These are phyloP conservation scores for Collybiopsis luxurians DNA, from an alignment of 768 basidiomycete species.

Conservation along the genomic window DNA sequence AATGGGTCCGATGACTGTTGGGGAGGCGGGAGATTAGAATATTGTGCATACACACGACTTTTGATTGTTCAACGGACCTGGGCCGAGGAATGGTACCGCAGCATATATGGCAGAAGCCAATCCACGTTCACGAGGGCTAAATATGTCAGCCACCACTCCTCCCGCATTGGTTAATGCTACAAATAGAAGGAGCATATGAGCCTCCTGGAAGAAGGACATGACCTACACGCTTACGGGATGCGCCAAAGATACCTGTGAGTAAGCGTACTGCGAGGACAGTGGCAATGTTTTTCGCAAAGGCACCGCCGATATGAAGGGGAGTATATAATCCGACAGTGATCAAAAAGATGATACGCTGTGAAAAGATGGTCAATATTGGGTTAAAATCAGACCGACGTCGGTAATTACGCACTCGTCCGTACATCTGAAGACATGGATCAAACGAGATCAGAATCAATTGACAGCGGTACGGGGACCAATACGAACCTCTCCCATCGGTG, in stretches of 20 bases:
- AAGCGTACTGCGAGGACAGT: slow-evolving; percentile 51
- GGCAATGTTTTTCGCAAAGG: slow-evolving; percentile 44
- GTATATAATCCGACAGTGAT: slow-evolving; percentile 47
- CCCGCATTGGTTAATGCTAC: slow-evolving; percentile 60
- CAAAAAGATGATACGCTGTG: slow-evolving; percentile 53
- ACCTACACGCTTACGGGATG: slow-evolving; percentile 41
- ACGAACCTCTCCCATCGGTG: slow-evolving; percentile 52
- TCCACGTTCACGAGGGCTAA: slow-evolving; percentile 57
- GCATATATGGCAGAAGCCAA: slow-evolving; percentile 59
- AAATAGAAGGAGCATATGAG: background rate
- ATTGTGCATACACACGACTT: background rate
- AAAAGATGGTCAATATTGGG: background rate
- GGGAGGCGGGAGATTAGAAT: background rate
- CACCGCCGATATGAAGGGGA: slow-evolving; percentile 52
- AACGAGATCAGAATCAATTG: slow-evolving; percentile 4
- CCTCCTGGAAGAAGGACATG: slow-evolving; percentile 1
- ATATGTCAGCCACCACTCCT: slow-evolving; percentile 57
- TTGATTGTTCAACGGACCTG: slow-evolving; percentile 32
- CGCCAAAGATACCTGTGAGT: slow-evolving; percentile 56
- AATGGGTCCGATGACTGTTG: slow-evolving; percentile 59
- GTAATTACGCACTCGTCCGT: slow-evolving; percentile 44
- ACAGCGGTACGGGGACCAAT: slow-evolving; percentile 13
- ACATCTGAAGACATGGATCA: slow-evolving; percentile 31
- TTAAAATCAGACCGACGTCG: background rate
- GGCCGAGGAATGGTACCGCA: slow-evolving; percentile 56